Evolutionary conservation across 1,139 yeast genomes (phyloP).

Genomic region (Eremothecium coryli): DNA sequence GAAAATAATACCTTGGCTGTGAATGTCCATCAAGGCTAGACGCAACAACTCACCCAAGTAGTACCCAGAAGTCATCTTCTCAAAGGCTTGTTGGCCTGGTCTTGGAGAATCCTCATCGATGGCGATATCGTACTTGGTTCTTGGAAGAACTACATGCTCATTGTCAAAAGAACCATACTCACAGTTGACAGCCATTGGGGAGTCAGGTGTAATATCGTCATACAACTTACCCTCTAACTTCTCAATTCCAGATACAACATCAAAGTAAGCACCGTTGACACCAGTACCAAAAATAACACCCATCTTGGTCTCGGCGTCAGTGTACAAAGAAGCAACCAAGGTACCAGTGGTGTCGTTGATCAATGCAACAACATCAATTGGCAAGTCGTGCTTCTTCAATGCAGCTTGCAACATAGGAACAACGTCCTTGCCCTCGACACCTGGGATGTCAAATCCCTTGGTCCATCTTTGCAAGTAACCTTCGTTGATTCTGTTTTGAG

Average conservation of each 20-base stretch:
- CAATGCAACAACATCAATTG: slow-evolving; percentile 81
- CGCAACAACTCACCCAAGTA: slow-evolving; percentile 90
- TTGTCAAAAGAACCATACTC: slow-evolving; percentile 98
- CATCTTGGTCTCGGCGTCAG: slow-evolving; percentile 82
- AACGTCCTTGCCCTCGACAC: slow-evolving; percentile 91
- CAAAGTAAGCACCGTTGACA: slow-evolving; percentile 95
- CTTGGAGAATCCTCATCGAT: slow-evolving; percentile 86
- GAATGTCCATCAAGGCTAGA: slow-evolving; percentile 65
- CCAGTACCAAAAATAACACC: slow-evolving; percentile 98
- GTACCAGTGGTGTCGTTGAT: slow-evolving; percentile 98
- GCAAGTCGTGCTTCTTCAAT: slow-evolving; percentile 52
- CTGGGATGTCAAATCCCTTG: slow-evolving; percentile 90
- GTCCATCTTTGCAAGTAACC: slow-evolving; percentile 96
- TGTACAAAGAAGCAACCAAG: slow-evolving; percentile 87
- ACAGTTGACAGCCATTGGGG: slow-evolving; percentile 94
- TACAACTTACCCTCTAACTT: slow-evolving; percentile 68
- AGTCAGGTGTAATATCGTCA: slow-evolving; percentile 50
- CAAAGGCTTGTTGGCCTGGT: slow-evolving; percentile 93
- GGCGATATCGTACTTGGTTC: slow-evolving; percentile 75
- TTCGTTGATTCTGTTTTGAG: slow-evolving; percentile 71
- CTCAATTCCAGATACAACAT: slow-evolving; percentile 62
- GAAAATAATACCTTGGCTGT: slow-evolving; percentile 58
- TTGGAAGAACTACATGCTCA: slow-evolving; percentile 73
- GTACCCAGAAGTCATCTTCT: slow-evolving; percentile 96
- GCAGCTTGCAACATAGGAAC: slow-evolving; percentile 83